A percentile compares a stretch with the other conserved stretches of the same genome.
phyloP scores from a whole-genome alignment of 2,329 filamentous ascomycete species.

The Cytospora piceae region DNA sequence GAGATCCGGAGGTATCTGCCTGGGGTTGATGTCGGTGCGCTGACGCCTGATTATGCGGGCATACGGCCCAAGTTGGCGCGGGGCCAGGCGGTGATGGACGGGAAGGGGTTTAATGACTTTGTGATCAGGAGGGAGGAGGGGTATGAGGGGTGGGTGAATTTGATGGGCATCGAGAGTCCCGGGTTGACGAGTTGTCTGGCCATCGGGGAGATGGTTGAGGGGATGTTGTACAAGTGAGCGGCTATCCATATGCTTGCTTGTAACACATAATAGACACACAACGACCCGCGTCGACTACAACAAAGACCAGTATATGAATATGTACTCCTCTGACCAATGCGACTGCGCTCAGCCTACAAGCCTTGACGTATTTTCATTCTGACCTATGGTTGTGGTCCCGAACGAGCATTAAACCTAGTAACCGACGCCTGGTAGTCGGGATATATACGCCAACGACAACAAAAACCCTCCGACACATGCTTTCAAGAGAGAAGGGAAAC shows the following conservation, averaged over 20 bases:
- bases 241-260: not conserved
- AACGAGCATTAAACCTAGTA: not conserved
- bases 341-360: not conserved
- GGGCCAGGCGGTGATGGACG: slow-evolving; percentile 60
- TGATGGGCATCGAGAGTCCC: slow-evolving; percentile 91
- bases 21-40: slow-evolving; percentile 63
- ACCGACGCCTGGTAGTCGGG: not conserved
- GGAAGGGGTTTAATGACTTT: slow-evolving; percentile 81
- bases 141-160: slow-evolving; percentile 81
- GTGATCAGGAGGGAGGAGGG: slow-evolving; percentile 77
- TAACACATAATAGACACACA: not conserved
- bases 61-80: slow-evolving; percentile 81
- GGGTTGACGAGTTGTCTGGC: slow-evolving; percentile 86
- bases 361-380: not conserved
- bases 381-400: not conserved
- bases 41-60: slow-evolving; percentile 85
- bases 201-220: slow-evolving; percentile 75
- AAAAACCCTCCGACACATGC: not conserved
- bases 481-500: not conserved
- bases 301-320: not conserved
- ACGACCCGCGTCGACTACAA: too few species aligned
- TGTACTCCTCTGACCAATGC: not conserved
- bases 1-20: slow-evolving; percentile 84
- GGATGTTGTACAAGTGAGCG: slow-evolving; percentile 49
- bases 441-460: not conserved